Conservation (phyloP, 495 filamentous ascomycete species). For the Tuber brumale region DNA sequence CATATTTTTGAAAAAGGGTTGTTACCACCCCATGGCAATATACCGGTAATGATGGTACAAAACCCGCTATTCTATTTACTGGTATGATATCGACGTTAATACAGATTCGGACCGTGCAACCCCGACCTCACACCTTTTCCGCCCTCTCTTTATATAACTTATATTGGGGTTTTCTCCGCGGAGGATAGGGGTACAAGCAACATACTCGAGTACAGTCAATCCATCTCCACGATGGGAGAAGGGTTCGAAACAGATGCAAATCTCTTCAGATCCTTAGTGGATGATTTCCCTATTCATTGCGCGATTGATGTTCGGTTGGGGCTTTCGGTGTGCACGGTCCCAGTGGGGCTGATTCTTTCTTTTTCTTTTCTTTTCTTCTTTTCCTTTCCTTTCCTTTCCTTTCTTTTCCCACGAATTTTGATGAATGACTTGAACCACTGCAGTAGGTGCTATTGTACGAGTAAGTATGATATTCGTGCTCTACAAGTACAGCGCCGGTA, state of each 20-base stretch:
- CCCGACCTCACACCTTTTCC: not conserved
- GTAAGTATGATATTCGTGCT: not conserved
- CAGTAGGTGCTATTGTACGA: not conserved
- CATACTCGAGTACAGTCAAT: not conserved
- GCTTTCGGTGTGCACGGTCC: not conserved
- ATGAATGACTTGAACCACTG: not conserved
- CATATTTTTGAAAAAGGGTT: not conserved
- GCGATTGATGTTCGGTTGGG: not conserved
- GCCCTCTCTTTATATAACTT: not conserved
- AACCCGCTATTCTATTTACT: not conserved
- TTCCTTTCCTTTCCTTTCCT: not conserved
- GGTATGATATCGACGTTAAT: not conserved
- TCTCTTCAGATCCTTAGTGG: not conserved
- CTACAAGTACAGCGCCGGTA: not conserved
- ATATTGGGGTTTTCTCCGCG: constrained; percentile 4
- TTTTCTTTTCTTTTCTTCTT: not conserved
- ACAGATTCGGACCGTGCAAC: not conserved
- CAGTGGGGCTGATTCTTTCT: not conserved
- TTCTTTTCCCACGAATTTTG: not conserved
- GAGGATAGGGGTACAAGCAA: not conserved
- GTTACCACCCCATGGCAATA: not conserved
- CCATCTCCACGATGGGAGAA: not conserved
- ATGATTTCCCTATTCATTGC: not conserved
- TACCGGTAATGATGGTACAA: not conserved
- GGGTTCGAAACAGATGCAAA: not conserved